phyloP scores from a whole-genome alignment of 768 basidiomycete genomes.

The Mrakia gelida region DNA sequence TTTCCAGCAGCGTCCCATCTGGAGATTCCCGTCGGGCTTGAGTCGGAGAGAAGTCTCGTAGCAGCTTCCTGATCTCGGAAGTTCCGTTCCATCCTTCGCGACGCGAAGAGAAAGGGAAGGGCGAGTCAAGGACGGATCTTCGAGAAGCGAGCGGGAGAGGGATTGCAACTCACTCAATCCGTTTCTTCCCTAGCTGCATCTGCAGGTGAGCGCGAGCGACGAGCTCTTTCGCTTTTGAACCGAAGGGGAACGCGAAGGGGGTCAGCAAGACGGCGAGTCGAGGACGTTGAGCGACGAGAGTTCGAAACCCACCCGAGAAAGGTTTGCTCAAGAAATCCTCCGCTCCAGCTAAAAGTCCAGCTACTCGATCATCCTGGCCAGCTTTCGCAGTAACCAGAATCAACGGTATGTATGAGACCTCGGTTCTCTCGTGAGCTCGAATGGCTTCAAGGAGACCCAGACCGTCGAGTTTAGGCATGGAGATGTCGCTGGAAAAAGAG shows the following conservation, averaged over 20 bases:
- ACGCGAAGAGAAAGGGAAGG: no score
- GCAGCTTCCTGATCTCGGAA: constrained; percentile 20
- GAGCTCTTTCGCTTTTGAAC: constrained; percentile 5
- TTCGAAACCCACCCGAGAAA: constrained; percentile 11
- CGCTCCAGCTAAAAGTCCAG: constrained; percentile 18
- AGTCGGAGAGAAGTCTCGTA: constrained; percentile 23
- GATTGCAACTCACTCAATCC: no score
- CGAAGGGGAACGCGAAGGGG: no score
- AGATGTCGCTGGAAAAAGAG: background rate
- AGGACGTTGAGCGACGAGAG: background rate
- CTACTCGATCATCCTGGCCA: constrained; percentile 21
- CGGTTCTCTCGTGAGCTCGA: background rate
- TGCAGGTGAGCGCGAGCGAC: constrained; percentile 24
- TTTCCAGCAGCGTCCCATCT: constrained; percentile 15
- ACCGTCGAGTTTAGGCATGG: constrained; percentile 11
- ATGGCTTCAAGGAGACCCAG: constrained; percentile 9
- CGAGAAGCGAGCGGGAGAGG: no score
- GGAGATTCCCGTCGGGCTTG: constrained; percentile 12
- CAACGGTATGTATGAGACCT: constrained; percentile 3
- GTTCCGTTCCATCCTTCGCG: constrained; percentile 27
- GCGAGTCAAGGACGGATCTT: no score
- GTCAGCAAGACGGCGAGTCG: background rate
- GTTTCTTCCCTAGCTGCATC: constrained; percentile 16
- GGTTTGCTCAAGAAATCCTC: constrained; percentile 28
- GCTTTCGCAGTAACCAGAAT: constrained; percentile 28